Conservation (phyloP, 2,329 filamentous ascomycete genomes). For the Cercospora zeae-maydis region DNA sequence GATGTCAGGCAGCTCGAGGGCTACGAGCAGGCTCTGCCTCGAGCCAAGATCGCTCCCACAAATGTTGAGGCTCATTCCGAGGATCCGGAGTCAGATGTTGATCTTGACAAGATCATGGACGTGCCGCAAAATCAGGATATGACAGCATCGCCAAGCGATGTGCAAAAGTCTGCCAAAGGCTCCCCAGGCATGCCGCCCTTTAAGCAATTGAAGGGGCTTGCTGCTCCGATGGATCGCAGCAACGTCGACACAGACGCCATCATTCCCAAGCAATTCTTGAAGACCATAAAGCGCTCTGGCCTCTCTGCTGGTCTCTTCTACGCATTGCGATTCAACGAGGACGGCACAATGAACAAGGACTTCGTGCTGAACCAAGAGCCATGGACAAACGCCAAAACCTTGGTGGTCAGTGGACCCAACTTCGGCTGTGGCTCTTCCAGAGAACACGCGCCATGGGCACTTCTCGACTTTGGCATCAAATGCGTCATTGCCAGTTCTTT, state of each 20-base stretch:
- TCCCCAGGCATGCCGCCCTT: slow-evolving; percentile 77
- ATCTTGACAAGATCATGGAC: slow-evolving; percentile 62
- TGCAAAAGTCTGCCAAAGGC: slow-evolving; percentile 46
- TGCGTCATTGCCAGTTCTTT: slow-evolving; percentile 86
- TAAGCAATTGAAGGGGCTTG: slow-evolving; percentile 76
- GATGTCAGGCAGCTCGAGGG: slow-evolving; percentile 78
- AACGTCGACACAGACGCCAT: slow-evolving; percentile 99
- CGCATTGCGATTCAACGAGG: slow-evolving; percentile 69
- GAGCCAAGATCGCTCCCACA: slow-evolving; percentile 50
- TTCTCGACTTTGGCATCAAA: slow-evolving; percentile 94
- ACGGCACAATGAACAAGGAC: slow-evolving; percentile 67
- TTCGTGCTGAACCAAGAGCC: slow-evolving; percentile 91
- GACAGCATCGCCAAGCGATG: slow-evolving; percentile 50
- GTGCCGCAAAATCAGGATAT: slow-evolving; percentile 51
- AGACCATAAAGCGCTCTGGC: slow-evolving; percentile 97
- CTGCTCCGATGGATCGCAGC: slow-evolving; percentile 78
- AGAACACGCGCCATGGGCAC: slow-evolving; percentile 95
- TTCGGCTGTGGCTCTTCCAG: slow-evolving; percentile 92
- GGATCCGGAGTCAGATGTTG: slow-evolving; percentile 58
- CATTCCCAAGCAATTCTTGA: slow-evolving; percentile 98
- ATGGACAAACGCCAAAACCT: slow-evolving; percentile 78
- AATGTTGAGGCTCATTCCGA: slow-evolving; percentile 56
- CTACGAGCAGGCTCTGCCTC: slow-evolving; percentile 45
- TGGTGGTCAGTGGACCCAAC: slow-evolving; percentile 87
- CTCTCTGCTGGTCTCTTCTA: slow-evolving; percentile 86